These are phyloP conservation scores for Globisporangium mamillatum DNA, from an alignment of 352 stramenopile genomes.

Conservation along the genomic window DNA sequence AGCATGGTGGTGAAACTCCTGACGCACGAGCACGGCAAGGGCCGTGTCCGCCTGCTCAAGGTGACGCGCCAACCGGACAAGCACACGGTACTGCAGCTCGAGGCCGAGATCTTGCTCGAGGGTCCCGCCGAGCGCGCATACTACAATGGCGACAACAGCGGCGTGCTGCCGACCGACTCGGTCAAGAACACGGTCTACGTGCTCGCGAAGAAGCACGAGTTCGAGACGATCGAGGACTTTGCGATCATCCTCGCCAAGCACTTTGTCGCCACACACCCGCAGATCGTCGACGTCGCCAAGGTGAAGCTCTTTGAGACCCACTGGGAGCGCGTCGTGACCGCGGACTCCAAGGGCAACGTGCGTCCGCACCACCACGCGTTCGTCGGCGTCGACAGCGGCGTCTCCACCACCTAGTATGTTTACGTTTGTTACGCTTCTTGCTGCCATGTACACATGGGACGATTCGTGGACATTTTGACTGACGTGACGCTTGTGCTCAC, in stretches of 20 bases:
- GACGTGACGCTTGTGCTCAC: background rate
- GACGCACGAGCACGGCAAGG: constrained; percentile 82
- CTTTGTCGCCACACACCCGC: constrained; percentile 79
- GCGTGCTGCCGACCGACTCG: constrained; percentile 86
- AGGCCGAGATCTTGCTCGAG: constrained; percentile 81
- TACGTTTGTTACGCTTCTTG: background rate
- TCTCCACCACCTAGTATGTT: constrained; percentile 61
- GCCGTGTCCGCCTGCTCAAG: constrained; percentile 84
- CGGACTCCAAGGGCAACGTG: constrained; percentile 52
- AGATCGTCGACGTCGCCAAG: constrained; percentile 71
- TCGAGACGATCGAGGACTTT: constrained; percentile 87
- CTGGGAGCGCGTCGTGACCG: constrained; percentile 57
- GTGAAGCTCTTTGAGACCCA: constrained; percentile 76
- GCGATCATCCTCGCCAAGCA: constrained; percentile 83
- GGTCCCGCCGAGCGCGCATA: constrained; percentile 77
- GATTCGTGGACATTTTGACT: background rate
- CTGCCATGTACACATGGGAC: background rate
- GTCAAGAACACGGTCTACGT: constrained; percentile 91
- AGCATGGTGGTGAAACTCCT: constrained; percentile 71
- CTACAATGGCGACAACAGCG: constrained; percentile 81
- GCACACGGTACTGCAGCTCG: constrained; percentile 81
- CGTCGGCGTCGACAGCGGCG: constrained; percentile 51
- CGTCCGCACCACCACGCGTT: constrained; percentile 77
- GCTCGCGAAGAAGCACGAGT: constrained; percentile 85
- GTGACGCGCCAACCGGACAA: constrained; percentile 71